Evolutionary conservation across 805 yeast genomes (phyloP).

Genomic region (Zygosaccharomyces bailii): DNA sequence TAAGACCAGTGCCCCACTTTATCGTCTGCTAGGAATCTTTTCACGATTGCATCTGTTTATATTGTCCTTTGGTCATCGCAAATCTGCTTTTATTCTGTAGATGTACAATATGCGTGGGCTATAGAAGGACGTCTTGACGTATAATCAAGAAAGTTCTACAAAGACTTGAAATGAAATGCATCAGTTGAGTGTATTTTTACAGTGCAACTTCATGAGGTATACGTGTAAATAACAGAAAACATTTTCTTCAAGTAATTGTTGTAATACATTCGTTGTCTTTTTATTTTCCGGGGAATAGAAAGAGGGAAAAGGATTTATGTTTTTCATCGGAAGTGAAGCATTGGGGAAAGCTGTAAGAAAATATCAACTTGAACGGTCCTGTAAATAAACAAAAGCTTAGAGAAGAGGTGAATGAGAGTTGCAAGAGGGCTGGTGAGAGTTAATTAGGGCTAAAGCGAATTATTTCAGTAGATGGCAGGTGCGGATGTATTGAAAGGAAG

Average conservation of each 20-base stretch:
- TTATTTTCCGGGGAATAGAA: neutral
- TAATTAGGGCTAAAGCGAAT: no score
- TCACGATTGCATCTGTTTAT: neutral
- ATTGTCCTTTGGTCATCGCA: neutral
- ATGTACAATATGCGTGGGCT: neutral
- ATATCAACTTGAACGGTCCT: neutral
- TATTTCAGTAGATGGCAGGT: no score
- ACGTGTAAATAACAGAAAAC: neutral
- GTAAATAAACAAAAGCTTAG: neutral
- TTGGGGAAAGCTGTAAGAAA: neutral
- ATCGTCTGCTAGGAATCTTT: neutral
- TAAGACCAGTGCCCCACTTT: neutral
- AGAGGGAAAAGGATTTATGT: neutral
- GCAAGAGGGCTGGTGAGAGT: no score
- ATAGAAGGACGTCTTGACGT: neutral
- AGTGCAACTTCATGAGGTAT: neutral
- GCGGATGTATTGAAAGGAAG: no score
- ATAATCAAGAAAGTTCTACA: neutral
- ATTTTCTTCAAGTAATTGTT: neutral
- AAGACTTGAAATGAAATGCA: neutral
- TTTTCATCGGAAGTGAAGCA: neutral
- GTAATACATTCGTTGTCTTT: neutral
- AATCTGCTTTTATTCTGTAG: neutral
- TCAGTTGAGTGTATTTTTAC: neutral
- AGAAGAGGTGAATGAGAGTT: no score